Percentiles rank a stretch among this genome's conserved stretches.
Conservation (phyloP, 2,329 filamentous ascomycete genomes). For the Xylaria sp. region DNA sequence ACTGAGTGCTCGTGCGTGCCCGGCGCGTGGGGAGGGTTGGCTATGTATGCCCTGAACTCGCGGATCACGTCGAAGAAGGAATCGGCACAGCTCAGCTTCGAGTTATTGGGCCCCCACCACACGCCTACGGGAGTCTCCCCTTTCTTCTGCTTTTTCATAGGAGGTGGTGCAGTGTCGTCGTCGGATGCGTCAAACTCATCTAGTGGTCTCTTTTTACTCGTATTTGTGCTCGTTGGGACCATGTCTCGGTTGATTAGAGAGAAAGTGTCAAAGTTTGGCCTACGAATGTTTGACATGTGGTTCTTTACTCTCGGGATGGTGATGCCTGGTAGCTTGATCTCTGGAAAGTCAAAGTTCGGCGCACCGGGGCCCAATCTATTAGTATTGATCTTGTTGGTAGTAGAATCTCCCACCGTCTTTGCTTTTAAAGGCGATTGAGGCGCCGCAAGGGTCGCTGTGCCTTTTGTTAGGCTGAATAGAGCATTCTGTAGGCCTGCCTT, state of each 20-base stretch:
- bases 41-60: constrained; percentile 28
- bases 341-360: background rate
- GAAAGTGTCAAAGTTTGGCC: too few species aligned
- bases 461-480: background rate
- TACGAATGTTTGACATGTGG: too few species aligned
- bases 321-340: background rate
- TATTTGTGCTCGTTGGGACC: background rate
- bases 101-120: constrained; percentile 34
- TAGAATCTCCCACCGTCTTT: too few species aligned
- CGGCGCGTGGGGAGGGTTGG: constrained; percentile 11
- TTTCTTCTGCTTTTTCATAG: constrained; percentile 7
- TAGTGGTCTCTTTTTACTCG: constrained; percentile 4
- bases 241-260: too few species aligned
- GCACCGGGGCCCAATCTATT: background rate
- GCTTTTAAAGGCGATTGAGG: background rate
- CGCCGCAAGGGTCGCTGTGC: background rate
- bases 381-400: background rate
- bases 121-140: background rate
- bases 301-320: background rate
- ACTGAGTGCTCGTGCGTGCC: constrained; percentile 7
- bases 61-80: constrained; percentile 28
- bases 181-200: background rate
- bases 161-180: background rate
- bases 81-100: constrained; percentile 22
- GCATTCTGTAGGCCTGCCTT: constrained; percentile 4